Evolutionary conservation across 208 protist genomes (phyloP).

Genomic region (Leishmania martiniquensis): DNA sequence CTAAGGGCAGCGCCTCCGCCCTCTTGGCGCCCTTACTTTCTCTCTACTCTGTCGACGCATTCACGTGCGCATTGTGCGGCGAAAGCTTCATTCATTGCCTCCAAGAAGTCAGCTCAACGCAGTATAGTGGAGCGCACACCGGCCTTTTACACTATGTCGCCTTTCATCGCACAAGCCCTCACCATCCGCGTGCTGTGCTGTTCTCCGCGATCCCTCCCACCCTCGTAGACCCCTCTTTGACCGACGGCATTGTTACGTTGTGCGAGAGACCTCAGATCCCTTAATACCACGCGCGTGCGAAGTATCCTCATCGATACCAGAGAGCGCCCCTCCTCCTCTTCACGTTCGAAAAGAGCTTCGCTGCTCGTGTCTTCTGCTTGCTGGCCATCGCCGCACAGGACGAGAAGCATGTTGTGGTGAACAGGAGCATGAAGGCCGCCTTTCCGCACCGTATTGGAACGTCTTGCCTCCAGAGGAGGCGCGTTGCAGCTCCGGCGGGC

Average conservation of each 20-base stretch:
- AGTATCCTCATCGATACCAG: neutral
- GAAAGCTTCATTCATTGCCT: too few relatives aligned
- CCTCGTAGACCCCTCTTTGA: neutral
- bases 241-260: neutral
- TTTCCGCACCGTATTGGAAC: conserved; percentile 27
- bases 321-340: neutral
- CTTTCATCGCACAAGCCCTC: neutral
- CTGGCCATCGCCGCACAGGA: conserved; percentile 16
- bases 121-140: neutral
- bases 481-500: conserved; percentile 25
- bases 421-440: conserved; percentile 41
- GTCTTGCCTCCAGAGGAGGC: conserved; percentile 28
- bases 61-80: too few relatives aligned
- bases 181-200: neutral
- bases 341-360: neutral
- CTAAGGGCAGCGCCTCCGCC: neutral
- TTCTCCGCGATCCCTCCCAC: neutral
- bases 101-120: neutral
- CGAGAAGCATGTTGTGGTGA: conserved; percentile 32
- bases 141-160: neutral
- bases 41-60: neutral
- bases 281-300: neutral
- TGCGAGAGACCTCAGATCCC: neutral
- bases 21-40: neutral
- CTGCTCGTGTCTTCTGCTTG: conserved; percentile 5